These are phyloP conservation scores for Rubroshorea leprosula DNA, from an alignment of 345 rosid species.

Conservation along the genomic window DNA sequence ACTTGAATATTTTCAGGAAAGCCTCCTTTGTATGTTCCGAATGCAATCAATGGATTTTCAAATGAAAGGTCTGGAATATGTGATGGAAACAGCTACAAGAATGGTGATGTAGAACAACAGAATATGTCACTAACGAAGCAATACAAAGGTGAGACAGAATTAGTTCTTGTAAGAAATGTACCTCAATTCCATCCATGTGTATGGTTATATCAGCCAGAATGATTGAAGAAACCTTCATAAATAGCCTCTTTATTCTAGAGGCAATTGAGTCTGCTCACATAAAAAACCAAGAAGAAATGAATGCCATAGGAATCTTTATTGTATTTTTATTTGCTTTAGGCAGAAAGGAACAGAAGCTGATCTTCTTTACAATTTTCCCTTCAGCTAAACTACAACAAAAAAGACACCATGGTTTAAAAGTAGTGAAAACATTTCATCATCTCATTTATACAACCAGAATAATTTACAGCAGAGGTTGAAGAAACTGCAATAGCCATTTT, in stretches of 20 bases:
- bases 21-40: constrained; percentile 65
- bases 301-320: background rate
- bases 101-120: constrained; percentile 19
- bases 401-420: too few species aligned
- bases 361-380: too few species aligned
- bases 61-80: constrained; percentile 61
- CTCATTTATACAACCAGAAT: too few species aligned
- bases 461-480: too few species aligned
- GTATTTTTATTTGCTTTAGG: background rate
- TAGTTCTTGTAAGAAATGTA: constrained; percentile 20
- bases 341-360: too few species aligned
- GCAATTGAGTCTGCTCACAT: constrained; percentile 58
- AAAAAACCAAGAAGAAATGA: constrained; percentile 10
- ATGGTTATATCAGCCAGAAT: constrained; percentile 45
- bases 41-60: constrained; percentile 51
- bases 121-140: constrained; percentile 5
- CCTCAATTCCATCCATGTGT: constrained; percentile 63
- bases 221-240: constrained; percentile 48
- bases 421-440: too few species aligned
- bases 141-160: background rate
- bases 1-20: constrained; percentile 55
- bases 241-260: constrained; percentile 47
- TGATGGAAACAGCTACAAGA: constrained; percentile 49
- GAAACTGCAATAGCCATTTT: too few species aligned
- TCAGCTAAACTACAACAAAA: too few species aligned